Evolutionary conservation across 371 early-diverging fungal genomes (phyloP), one percentile per base, ranked within the genome.

Genomic region (Mucor sp.): DNA sequence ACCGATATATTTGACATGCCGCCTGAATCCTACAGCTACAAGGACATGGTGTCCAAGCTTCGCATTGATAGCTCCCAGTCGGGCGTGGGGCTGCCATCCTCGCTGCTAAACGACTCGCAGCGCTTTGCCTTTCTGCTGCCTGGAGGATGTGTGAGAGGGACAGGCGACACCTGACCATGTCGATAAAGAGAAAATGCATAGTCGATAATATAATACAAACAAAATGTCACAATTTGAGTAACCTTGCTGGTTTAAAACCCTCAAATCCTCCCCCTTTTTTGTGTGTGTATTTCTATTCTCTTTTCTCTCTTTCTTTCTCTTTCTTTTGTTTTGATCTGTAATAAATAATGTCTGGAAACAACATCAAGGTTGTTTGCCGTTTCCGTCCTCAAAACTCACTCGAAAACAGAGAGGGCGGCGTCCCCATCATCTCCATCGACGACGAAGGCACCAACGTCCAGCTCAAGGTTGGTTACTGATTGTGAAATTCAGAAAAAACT

Each of bases 311-410:
- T 35, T 48, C 48, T 48, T 11, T 17, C 27, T 32, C 35, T 65
- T 33, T 58, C 5, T n/a, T 32, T 8, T 19, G n/a, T 35, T 41
- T 48, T 48, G 47, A 19, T 50, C n/a, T 61, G n/a, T 61, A 43
- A 5, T 0, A 37, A 28, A 63, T 35, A 66, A 84, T 84, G 82
- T 78, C 82, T 28, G 88, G 87, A 77, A 93, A 90, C 78, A 96
- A 95, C 81, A 97, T 98, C 84, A 91, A 93, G 78, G 99, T 99
- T 69, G 92, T 99, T 58, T 96, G 96, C 83, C 93, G 99, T 65
- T 97, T 99, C 82, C 89, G 98, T 58, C 99, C 99, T 53, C 96
- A 96, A 74, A 98, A 98, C 80, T 81, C 89, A 62, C 78, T 93
- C 27, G 99, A 98, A 85, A 89, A 91, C 61, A 85, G 83, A 68